phyloP scores from a whole-genome alignment of 768 basidiomycete species.

The Amanita rimosa region DNA sequence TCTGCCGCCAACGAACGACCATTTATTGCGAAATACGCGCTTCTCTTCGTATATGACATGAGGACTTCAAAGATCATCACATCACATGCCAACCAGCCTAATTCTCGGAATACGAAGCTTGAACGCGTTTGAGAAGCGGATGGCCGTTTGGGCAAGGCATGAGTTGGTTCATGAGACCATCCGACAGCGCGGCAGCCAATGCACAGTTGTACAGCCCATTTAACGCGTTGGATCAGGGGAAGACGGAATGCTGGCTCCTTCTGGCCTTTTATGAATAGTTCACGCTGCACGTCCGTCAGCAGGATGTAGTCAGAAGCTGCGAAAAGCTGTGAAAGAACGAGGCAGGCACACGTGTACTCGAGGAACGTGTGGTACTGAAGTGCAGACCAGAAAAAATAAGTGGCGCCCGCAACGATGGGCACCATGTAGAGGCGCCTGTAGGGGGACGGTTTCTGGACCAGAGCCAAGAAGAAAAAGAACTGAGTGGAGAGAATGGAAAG shows the following conservation, averaged over 20 bases:
- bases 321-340: background rate
- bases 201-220: conserved; percentile 20
- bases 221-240: conserved; percentile 10
- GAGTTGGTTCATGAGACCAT: conserved; percentile 20
- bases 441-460: conserved; percentile 6
- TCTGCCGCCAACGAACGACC: conserved; percentile 9
- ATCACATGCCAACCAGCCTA: conserved; percentile 9
- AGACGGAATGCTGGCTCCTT: conserved; percentile 1
- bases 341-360: conserved; percentile 10
- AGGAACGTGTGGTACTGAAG: background rate
- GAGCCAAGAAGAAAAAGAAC: background rate
- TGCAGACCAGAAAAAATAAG: conserved; percentile 5
- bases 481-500: background rate
- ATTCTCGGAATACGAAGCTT: conserved; percentile 13
- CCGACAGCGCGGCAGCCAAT: conserved; percentile 21
- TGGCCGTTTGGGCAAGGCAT: conserved; percentile 9
- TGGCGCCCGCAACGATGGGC: conserved; percentile 6
- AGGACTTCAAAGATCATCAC: conserved; percentile 12
- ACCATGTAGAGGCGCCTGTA: conserved; percentile 10
- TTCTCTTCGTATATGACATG: conserved; percentile 6
- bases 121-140: conserved; percentile 11
- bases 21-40: conserved; percentile 8
- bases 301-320: conserved; percentile 8
- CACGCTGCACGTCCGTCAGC: conserved; percentile 8
- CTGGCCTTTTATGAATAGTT: conserved; percentile 1